Conservation (phyloP, 1,139 yeast genomes). For the Taphrina populina region DNA sequence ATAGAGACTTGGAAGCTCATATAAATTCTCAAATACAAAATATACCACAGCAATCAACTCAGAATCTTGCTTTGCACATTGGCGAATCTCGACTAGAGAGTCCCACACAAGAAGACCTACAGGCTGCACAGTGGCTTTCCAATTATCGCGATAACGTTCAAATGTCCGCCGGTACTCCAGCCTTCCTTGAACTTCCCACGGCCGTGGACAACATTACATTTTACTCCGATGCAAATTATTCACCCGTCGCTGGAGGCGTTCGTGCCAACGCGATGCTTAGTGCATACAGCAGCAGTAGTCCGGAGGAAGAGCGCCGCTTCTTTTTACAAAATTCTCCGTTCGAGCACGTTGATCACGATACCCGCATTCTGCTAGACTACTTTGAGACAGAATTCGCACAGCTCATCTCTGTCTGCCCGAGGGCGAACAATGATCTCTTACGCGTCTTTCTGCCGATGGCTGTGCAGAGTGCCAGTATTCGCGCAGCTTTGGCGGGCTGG, state of each 20-base stretch:
- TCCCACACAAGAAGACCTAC: constrained; percentile 1
- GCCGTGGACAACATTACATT: neutral
- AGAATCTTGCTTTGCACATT: too few relatives aligned
- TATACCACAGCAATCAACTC: too few relatives aligned
- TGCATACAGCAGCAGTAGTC: neutral
- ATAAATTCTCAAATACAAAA: too few relatives aligned
- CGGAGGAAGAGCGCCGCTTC: constrained; percentile 1
- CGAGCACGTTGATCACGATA: constrained; percentile 3
- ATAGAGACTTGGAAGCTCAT: neutral
- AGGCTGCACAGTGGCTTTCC: constrained; percentile 2
- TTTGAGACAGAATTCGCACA: constrained; percentile 4
- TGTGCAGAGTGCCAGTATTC: neutral
- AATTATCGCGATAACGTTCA: neutral
- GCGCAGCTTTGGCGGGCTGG: neutral
- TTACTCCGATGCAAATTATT: too few relatives aligned
- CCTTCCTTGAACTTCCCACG: too few relatives aligned
- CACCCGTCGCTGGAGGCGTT: too few relatives aligned
- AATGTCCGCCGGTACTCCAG: too few relatives aligned
- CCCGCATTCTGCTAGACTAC: neutral
- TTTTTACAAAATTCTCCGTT: neutral
- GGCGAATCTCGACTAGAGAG: too few relatives aligned
- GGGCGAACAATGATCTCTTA: neutral
- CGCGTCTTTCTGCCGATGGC: constrained; percentile 4
- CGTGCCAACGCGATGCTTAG: neutral
- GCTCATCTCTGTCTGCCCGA: neutral